Conservation (phyloP, 331 rosid species). For the Malus hybrid region DNA sequence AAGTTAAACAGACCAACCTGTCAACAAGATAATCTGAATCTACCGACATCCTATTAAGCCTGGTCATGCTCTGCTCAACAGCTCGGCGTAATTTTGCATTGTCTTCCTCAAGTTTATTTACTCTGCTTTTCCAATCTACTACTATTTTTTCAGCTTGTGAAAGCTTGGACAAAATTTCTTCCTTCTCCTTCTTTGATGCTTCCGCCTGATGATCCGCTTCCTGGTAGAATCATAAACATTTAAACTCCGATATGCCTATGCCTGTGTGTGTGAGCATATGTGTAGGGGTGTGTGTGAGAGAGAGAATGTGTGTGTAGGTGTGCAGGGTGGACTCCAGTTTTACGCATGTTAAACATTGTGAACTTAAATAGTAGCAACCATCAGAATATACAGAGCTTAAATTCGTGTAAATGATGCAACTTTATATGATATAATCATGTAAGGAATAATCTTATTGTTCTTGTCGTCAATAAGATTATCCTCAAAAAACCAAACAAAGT, state of each 20-base stretch:
- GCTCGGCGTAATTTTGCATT: constrained; percentile 74
- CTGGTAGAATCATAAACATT: constrained; percentile 37
- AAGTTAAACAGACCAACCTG: constrained; percentile 50
- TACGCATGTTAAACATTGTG: background rate
- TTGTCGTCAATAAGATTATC: background rate
- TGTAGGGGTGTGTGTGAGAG: background rate
- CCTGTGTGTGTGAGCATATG: background rate
- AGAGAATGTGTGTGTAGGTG: no score
- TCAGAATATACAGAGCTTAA: background rate
- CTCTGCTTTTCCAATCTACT: constrained; percentile 73
- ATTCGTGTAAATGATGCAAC: background rate
- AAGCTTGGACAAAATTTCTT: constrained; percentile 54
- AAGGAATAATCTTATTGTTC: background rate
- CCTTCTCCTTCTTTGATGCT: constrained; percentile 44
- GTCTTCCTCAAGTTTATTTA: constrained; percentile 86
- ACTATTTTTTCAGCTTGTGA: constrained; percentile 57
- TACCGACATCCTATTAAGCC: constrained; percentile 85
- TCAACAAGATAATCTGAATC: constrained; percentile 94
- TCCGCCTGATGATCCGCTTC: constrained; percentile 60
- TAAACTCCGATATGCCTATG: background rate
- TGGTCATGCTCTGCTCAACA: constrained; percentile 85
- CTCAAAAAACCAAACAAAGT: background rate
- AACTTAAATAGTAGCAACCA: background rate
- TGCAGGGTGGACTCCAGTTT: background rate
- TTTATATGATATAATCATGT: background rate